Conservation (phyloP, 495 filamentous ascomycete genomes). For the Coniosporium apollinis region DNA sequence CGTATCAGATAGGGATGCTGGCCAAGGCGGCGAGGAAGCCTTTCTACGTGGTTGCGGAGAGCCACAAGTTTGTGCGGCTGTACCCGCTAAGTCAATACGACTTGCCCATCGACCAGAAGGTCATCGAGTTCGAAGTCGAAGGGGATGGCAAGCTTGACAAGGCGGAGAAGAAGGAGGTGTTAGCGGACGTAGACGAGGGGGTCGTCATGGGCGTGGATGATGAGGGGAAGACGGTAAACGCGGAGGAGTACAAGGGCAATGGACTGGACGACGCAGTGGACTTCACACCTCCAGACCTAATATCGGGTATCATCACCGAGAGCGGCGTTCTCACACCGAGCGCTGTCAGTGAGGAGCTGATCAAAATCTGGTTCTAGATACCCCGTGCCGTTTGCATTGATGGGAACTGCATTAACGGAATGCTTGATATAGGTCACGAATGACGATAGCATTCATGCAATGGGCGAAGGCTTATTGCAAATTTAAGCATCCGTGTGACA, state of each 20-base stretch:
- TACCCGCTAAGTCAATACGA: slow-evolving; percentile 68
- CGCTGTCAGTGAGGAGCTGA: slow-evolving; percentile 61
- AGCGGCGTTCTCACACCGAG: slow-evolving; percentile 57
- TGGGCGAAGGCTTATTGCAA: too few species aligned
- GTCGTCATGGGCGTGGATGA: slow-evolving; percentile 12
- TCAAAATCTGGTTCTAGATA: slow-evolving; percentile 57
- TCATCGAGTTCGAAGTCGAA: slow-evolving; percentile 45
- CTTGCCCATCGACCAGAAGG: slow-evolving; percentile 55
- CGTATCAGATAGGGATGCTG: slow-evolving; percentile 73
- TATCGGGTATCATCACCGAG: slow-evolving; percentile 67
- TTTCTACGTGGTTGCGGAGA: slow-evolving; percentile 85
- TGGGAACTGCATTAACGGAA: too few species aligned
- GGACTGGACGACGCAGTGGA: slow-evolving; percentile 46
- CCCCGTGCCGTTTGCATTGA: too few species aligned
- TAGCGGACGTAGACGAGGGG: slow-evolving; percentile 22
- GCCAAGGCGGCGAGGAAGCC: slow-evolving; percentile 62
- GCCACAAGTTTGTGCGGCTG: slow-evolving; percentile 80
- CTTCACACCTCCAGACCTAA: slow-evolving; percentile 70
- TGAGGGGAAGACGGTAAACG: slow-evolving; percentile 2
- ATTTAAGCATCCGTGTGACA: too few species aligned
- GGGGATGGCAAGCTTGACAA: slow-evolving; percentile 34
- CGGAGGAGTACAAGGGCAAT: slow-evolving; percentile 6
- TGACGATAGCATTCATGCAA: too few species aligned
- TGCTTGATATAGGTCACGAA: too few species aligned
- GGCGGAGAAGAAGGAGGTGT: slow-evolving; percentile 3